phyloP scores from a whole-genome alignment of 345 rosid genomes.

The Pugionium dolabratum region DNA sequence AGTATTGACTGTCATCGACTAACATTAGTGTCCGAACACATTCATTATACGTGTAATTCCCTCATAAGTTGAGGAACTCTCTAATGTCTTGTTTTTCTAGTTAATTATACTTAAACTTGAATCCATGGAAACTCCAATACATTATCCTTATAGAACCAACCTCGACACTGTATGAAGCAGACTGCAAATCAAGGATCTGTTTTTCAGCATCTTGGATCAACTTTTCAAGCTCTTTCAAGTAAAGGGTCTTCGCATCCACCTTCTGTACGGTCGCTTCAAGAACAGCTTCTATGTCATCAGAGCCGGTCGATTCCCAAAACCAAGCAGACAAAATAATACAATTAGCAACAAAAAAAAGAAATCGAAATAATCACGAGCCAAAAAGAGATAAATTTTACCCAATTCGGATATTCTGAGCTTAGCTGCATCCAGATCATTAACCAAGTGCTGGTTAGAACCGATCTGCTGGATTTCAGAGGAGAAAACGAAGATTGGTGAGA shows the following conservation, averaged over 20 bases:
- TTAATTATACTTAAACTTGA: not conserved
- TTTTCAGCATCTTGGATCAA: constrained; percentile 45
- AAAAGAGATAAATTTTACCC: constrained; percentile 36
- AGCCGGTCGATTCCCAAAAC: constrained; percentile 4
- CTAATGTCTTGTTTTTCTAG: not conserved
- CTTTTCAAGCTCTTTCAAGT: constrained; percentile 46
- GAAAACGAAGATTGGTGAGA: constrained; percentile 30
- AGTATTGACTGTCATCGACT: not conserved
- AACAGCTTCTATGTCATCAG: constrained; percentile 49
- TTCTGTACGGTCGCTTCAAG: constrained; percentile 45
- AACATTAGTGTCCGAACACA: constrained; percentile 5
- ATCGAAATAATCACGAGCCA: not conserved
- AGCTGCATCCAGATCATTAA: constrained; percentile 48
- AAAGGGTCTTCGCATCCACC: constrained; percentile 39
- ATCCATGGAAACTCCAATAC: not conserved
- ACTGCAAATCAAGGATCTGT: constrained; percentile 45
- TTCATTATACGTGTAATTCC: not conserved
- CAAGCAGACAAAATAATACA: not conserved
- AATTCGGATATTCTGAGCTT: constrained; percentile 55
- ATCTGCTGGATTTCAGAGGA: constrained; percentile 34
- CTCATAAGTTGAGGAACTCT: not conserved
- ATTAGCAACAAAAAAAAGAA: not conserved
- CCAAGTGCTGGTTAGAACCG: constrained; percentile 22
- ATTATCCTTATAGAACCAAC: constrained; percentile 19
- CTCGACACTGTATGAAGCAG: constrained; percentile 43